Evolutionary conservation across 2,329 filamentous ascomycete genomes (phyloP), one percentile per base, ranked within the genome.

Genomic region (Penicillium sp.): DNA sequence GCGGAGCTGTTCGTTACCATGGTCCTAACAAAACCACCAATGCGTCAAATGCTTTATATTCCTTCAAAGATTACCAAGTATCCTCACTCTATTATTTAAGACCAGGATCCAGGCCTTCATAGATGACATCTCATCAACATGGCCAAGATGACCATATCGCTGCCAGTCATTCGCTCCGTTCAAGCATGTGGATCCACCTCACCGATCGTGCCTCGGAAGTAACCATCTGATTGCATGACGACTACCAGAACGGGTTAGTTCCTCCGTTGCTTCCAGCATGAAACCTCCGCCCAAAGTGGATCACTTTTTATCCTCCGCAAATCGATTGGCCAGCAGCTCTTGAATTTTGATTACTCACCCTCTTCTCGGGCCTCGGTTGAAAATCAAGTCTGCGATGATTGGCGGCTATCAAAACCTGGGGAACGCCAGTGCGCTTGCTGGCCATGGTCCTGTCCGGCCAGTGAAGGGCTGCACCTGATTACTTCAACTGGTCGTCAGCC

Each of bases 331-430:
- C 51, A n/a, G 8, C 19, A 40, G 10, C 10, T n/a, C 19, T 22
- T 53, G 13, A 40, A 4, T 9, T 5, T 10, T 9, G 19, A 40
- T 53, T 40, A 53, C 51, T 40, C 37, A 37, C 13, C 30, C 33
- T 17, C 13, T 50, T 30, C 40, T 66, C 64, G 65, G 65, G 38
- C 65, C 65, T 68, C 65, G 65, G 65, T 56, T 65, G 45, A 64
- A 59, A 65, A 66, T 65, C 64, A 38, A 9, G 19, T 12, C 8
- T 42, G 17, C 50, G 28, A 38, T 63, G 57, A 68, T 68, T 68
- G 65, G 65, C 54, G 40, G 40, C 22, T 28, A 17, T 33, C 15
- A 42, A 60, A 63, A 55, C 58, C 64, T 40, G 65, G 64, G 64
- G 64, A 62, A 67, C 45, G 10, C 47, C 47, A 35, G 26, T 51